These are phyloP conservation scores for Syzygium aromaticum DNA, from an alignment of 345 rosid genomes.

Conservation along the genomic window DNA sequence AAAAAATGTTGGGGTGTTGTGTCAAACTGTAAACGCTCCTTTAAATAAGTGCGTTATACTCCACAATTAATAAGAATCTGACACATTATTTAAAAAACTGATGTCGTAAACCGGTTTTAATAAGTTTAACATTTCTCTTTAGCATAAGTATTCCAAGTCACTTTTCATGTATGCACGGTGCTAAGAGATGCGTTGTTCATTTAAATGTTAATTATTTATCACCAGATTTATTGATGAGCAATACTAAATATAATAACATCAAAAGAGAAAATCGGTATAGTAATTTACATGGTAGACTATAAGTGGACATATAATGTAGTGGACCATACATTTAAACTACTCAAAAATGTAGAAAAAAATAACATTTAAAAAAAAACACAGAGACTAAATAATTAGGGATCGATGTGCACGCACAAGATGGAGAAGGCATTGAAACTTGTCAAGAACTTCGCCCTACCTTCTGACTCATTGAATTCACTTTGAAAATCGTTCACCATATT, in stretches of 20 bases:
- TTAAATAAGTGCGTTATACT: background rate
- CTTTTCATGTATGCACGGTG: background rate
- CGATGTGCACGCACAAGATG: background rate
- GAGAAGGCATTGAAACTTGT: background rate
- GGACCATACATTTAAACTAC: background rate
- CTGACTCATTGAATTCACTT: background rate
- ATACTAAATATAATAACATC: background rate
- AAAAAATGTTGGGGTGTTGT: background rate
- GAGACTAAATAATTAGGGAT: background rate
- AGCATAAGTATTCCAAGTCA: too few relatives aligned
- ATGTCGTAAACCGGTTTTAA: background rate
- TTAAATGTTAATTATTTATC: background rate
- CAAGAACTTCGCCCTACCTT: background rate
- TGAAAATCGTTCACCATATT: background rate
- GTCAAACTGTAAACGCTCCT: background rate
- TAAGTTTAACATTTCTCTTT: background rate
- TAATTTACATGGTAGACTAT: background rate
- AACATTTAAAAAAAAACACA: background rate
- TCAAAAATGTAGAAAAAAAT: background rate
- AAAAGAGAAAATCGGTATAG: background rate
- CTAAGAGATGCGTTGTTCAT: background rate
- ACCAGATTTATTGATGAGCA: background rate
- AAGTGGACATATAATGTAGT: background rate
- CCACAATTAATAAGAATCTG: too few relatives aligned
- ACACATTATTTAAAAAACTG: background rate